Evolutionary conservation across 1,139 yeast genomes (phyloP), one percentile per base, ranked within the genome.

Genomic region (Blastobotrys indianensis): DNA sequence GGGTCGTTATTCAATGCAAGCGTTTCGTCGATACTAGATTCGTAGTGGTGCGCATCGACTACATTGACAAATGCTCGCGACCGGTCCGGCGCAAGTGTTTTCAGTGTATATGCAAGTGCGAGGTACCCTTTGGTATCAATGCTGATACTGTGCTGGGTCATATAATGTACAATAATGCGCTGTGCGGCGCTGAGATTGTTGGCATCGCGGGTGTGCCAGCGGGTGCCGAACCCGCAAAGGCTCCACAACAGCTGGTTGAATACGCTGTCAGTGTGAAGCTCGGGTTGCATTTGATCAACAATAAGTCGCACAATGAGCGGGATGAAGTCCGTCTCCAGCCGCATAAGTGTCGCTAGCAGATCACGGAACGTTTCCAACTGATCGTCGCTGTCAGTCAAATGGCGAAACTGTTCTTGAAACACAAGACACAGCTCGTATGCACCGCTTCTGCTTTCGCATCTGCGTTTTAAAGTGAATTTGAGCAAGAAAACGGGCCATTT

Each of bases 71-170:
- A 49, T 7, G 50, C 43, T 4, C 43, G 34, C 0, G 58, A 49
- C 20, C 53, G 42, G 5, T 52, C 59, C 1, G 53, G 53, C 3
- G 57, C 50, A 4, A 53, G 42, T 15, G 45, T 39, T 4, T 44
- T 53, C n/a, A 51, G 44, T 17, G 49, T 25, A 44, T 56, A 61
- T 2, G 65, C 63, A 17, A 64, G 44, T 1, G 63, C 58, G 13
- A 61, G 46, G 29, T 60, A 52, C 8, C 68, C 68, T 45, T 64
- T 64, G 2, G 63, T 53, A 42, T 64, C 68, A 4, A 64, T n/a
- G 2, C 37, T 44, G 2, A 56, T 34, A 1, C 34, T 41, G 11
- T 34, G 37, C 6, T 41, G 23, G 15, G 53, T 51, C 55, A 61
- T 57, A 4, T 49, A 49, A 9, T 43, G 47, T 0, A 59, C 62